A percentile compares a stretch with the other conserved stretches of the same genome.
phyloP scores from a whole-genome alignment of 345 rosid species.

The Aurinia saxatilis region DNA sequence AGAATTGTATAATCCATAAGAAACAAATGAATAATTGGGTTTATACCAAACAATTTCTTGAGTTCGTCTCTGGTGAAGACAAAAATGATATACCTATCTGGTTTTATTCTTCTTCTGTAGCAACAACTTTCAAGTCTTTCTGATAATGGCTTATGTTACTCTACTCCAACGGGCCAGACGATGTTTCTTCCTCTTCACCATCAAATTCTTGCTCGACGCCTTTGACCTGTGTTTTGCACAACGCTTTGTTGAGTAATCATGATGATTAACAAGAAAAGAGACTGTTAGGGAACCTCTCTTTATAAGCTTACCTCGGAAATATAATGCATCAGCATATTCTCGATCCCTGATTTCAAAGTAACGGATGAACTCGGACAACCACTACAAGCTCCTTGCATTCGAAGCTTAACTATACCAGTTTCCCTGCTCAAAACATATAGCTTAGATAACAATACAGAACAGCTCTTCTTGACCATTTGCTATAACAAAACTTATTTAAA shows the following conservation, averaged over 20 bases:
- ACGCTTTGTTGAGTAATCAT: constrained; percentile 1
- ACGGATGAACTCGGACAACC: constrained; percentile 99
- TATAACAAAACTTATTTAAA: background rate
- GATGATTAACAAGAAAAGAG: background rate
- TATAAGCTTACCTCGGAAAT: constrained; percentile 70
- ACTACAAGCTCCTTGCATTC: constrained; percentile 98
- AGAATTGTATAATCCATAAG: no score
- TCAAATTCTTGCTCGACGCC: constrained; percentile 88
- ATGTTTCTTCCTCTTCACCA: constrained; percentile 46
- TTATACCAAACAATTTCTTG: background rate
- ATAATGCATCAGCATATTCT: constrained; percentile 98
- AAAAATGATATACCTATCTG: constrained; percentile 5
- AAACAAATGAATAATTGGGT: background rate
- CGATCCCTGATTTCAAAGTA: constrained; percentile 95
- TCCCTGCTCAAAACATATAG: constrained; percentile 43
- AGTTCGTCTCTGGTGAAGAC: background rate
- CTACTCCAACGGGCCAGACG: constrained; percentile 52
- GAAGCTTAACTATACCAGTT: constrained; percentile 81
- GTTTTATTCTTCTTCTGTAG: constrained; percentile 9
- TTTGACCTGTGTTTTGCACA: constrained; percentile 52
- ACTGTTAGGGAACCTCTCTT: background rate
- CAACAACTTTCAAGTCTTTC: background rate
- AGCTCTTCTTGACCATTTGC: background rate
- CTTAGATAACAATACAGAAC: background rate
- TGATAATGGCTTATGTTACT: background rate